Conservation (phyloP, 2,329 filamentous ascomycete species). For the Colletotrichum sp. region DNA sequence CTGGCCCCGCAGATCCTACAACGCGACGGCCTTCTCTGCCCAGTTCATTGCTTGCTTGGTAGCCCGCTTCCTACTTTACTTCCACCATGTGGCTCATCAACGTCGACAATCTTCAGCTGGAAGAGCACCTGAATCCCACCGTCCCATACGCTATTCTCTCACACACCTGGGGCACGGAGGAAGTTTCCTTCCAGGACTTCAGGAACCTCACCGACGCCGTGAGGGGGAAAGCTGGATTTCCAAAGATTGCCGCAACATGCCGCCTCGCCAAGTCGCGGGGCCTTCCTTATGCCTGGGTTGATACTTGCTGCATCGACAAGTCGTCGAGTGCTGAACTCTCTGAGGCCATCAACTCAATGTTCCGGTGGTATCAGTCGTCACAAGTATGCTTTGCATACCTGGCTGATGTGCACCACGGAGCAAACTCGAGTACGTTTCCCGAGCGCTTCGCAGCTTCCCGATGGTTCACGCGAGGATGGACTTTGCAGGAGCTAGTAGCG, state of each 20-base stretch:
- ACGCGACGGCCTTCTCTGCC: background rate
- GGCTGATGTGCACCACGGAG: background rate
- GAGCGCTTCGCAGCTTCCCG: background rate
- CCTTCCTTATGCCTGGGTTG: background rate
- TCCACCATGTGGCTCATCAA: background rate
- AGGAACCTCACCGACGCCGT: background rate
- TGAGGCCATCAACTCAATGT: background rate
- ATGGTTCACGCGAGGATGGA: background rate
- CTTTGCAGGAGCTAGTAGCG: background rate
- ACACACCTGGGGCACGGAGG: conserved; percentile 20
- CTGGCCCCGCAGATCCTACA: background rate
- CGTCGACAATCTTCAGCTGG: background rate
- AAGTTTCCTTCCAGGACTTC: conserved; percentile 12
- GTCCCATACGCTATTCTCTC: conserved; percentile 25
- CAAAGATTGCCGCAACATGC: background rate
- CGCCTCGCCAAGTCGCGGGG: background rate
- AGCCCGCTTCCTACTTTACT: background rate
- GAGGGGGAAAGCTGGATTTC: background rate
- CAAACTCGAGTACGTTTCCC: background rate
- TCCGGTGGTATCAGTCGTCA: background rate
- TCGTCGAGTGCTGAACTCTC: background rate
- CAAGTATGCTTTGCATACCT: background rate
- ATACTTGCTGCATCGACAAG: conserved; percentile 1
- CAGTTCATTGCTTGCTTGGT: background rate
- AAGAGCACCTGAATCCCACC: background rate